phyloP scores from a whole-genome alignment of 2,329 filamentous ascomycete genomes.

The Westerdykella sp. region DNA sequence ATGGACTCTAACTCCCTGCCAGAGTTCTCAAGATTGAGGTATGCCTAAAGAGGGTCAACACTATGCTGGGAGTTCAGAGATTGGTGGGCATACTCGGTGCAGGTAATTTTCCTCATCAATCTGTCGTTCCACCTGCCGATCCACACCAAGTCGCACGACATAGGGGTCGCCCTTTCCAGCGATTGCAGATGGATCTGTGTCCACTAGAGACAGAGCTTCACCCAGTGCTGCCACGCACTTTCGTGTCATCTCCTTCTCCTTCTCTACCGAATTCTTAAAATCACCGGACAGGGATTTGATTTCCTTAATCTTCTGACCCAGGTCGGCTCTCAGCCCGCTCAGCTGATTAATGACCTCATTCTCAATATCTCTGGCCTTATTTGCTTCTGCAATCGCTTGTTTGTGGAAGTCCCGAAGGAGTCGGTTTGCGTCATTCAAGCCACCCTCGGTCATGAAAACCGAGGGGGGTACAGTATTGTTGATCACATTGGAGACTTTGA shows the following conservation, averaged over 20 bases:
- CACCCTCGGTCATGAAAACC: conserved; percentile 70
- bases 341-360: conserved; percentile 85
- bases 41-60: conserved; percentile 56
- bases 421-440: conserved; percentile 80
- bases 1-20: conserved; percentile 94
- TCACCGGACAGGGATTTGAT: conserved; percentile 90
- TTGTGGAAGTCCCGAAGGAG: conserved; percentile 80
- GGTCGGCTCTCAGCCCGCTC: conserved; percentile 75
- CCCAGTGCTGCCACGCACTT: conserved; percentile 75
- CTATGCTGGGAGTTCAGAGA: background rate
- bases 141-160: conserved; percentile 75
- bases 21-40: conserved; percentile 87
- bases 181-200: conserved; percentile 67
- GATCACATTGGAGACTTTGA: conserved; percentile 77
- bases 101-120: conserved; percentile 97
- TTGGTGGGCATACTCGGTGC: conserved; percentile 60
- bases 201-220: conserved; percentile 71
- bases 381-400: conserved; percentile 69
- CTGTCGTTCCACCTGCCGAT: conserved; percentile 85
- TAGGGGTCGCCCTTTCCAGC: conserved; percentile 90
- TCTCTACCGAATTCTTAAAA: conserved; percentile 95
- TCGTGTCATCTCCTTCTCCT: conserved; percentile 81
- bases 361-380: conserved; percentile 86
- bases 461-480: conserved; percentile 72
- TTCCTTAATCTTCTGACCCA: conserved; percentile 96